Base-by-base conservation (phyloP, 768 basidiomycete genomes). In the Termitomyces sp. region DNA sequence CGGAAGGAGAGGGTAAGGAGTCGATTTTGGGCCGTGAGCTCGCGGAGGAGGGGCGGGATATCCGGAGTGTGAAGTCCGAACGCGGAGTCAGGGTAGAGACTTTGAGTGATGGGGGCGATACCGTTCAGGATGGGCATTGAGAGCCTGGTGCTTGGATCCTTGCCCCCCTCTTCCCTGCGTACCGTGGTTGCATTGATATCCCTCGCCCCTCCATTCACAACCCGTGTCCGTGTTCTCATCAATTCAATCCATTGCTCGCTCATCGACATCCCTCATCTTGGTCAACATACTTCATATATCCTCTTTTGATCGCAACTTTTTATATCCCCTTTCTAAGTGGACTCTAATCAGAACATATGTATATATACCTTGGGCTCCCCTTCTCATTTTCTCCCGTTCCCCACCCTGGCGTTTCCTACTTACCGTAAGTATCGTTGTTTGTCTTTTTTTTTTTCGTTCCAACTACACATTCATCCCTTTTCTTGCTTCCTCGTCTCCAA, bases 11-110 rank as follows among this genome's bases (percentile, higher is more conserved):
- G 27, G 69, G 66, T 17, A 72, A 72, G 27, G 75, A 75, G 59
- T 71, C 75, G 48, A 69, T 89, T 43, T 71, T 94, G 48, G 85
- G 79, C 65, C 79, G 86, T 59, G 91, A 93, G 72, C 72, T 95
- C 54, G 90, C 90, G 23, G 91, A 93, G 72, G 92, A 95, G 69
- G 92, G 92, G n/a, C 78, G 88, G 64, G 92, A 92, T 68, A 88
- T 95, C 43, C 77, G 89, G 67, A 92, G 89, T 67, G 92, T 94
- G 37, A 77, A 82, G 63, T 90, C 88, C 41, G 87, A 86, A 63
- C 79, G 91, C 65, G 90, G 89, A 41, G 89, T 91, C 58, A 83
- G 75, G 66, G 89, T 94, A 58, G 90, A 92, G 70, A 85, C 84
- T 62, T 70, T 82, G 57, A 81, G 82, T 68, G 82, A 83, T 65